These are phyloP conservation scores for Elongisporangium prolatum DNA, from an alignment of 352 stramenopile genomes.

Conservation along the genomic window DNA sequence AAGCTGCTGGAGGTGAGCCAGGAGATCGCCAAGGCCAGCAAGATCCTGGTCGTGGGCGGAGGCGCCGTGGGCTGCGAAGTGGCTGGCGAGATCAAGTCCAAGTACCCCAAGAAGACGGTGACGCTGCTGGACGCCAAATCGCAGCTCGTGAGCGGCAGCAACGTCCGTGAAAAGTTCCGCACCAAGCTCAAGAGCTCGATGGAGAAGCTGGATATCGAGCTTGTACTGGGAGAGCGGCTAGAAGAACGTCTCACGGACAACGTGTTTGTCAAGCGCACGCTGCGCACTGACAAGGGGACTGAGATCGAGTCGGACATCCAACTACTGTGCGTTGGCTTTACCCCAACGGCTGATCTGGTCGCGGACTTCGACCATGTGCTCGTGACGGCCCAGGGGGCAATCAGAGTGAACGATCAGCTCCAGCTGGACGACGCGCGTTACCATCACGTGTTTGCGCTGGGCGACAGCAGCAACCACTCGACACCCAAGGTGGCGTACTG, in stretches of 20 bases:
- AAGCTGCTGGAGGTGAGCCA: constrained; percentile 35
- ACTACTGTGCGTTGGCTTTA: constrained; percentile 43
- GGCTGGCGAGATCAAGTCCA: constrained; percentile 49
- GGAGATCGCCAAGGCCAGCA: constrained; percentile 32
- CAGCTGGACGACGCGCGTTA: constrained; percentile 40
- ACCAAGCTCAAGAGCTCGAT: constrained; percentile 28
- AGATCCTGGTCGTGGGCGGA: constrained; percentile 52
- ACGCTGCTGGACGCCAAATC: constrained; percentile 41
- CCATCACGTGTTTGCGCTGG: constrained; percentile 38
- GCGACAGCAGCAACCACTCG: constrained; percentile 40
- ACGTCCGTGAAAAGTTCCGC: constrained; percentile 45
- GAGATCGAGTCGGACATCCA: constrained; percentile 48
- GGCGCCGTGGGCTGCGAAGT: constrained; percentile 56
- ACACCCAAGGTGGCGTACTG: constrained; percentile 39
- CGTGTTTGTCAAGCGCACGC: constrained; percentile 28
- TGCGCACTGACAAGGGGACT: constrained; percentile 50
- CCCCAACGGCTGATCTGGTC: constrained; percentile 30
- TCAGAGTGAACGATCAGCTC: constrained; percentile 46
- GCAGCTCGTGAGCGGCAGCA: constrained; percentile 26
- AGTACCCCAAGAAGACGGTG: constrained; percentile 53
- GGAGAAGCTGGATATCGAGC: constrained; percentile 33
- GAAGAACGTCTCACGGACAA: constrained; percentile 28
- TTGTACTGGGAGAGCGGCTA: constrained; percentile 41
- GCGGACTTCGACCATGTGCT: constrained; percentile 27
- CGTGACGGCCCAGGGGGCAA: constrained; percentile 20